A percentile compares a stretch with the other conserved stretches of the same genome.
phyloP scores from a whole-genome alignment of 371 early-diverging fungal genomes.

The Coemansia sp. region DNA sequence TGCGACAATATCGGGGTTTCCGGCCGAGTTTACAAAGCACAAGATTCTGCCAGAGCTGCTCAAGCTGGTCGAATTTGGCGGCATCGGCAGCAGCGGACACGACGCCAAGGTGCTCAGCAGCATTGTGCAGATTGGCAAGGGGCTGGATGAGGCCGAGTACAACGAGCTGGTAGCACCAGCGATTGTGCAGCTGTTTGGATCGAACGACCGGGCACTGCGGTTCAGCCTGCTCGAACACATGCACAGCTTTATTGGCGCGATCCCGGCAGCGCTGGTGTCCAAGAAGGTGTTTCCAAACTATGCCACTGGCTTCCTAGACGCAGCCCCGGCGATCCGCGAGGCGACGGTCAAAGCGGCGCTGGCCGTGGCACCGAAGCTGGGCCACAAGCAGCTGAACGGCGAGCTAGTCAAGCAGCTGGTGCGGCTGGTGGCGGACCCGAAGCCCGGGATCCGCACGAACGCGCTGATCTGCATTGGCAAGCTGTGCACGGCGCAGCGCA shows the following conservation, averaged over 20 bases:
- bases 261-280: conserved; percentile 67
- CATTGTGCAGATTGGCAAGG: conserved; percentile 81
- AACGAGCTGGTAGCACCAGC: conserved; percentile 67
- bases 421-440: conserved; percentile 84
- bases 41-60: conserved; percentile 90
- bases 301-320: conserved; percentile 87
- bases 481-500: conserved; percentile 58
- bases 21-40: conserved; percentile 78
- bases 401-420: conserved; percentile 83
- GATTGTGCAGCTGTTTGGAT: conserved; percentile 82
- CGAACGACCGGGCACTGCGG: conserved; percentile 87
- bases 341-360: conserved; percentile 84
- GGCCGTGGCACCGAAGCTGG: conserved; percentile 67
- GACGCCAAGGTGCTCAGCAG: conserved; percentile 82
- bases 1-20: conserved; percentile 70
- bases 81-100: conserved; percentile 49
- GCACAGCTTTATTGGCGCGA: conserved; percentile 67
- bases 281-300: conserved; percentile 88
- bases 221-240: conserved; percentile 82
- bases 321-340: conserved; percentile 87
- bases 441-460: conserved; percentile 95
- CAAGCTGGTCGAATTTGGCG: conserved; percentile 90
- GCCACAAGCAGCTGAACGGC: conserved; percentile 76
- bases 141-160: conserved; percentile 72
- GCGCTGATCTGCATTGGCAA: conserved; percentile 92